These are phyloP conservation scores for Fusarium caatingaense DNA, from an alignment of 2,329 filamentous ascomycete genomes.

Conservation along the genomic window DNA sequence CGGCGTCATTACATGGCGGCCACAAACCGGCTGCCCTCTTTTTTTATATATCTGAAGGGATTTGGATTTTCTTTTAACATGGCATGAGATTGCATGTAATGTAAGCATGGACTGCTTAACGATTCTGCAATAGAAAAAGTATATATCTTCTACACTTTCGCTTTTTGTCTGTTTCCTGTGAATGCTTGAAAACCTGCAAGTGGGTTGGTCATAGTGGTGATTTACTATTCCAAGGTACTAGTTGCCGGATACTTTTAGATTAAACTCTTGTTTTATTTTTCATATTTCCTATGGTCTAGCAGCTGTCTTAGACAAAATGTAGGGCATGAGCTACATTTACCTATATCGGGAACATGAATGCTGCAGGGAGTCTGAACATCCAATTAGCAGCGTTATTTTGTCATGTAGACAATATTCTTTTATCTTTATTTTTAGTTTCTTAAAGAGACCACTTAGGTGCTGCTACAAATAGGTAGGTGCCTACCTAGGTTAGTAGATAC, in stretches of 20 bases:
- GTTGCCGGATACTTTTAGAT: background rate
- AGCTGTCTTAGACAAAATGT: background rate
- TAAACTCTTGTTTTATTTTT: background rate
- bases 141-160: conserved; percentile 33
- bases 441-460: background rate
- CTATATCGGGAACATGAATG: background rate
- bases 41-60: conserved; percentile 30
- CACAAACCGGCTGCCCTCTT: conserved; percentile 43
- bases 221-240: background rate
- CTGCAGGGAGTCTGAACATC: background rate
- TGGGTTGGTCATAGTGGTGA: background rate
- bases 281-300: background rate
- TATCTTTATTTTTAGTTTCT: too few relatives aligned
- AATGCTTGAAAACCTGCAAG: background rate
- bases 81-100: conserved; percentile 46
- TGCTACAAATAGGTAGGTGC: background rate
- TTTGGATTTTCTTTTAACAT: conserved; percentile 28
- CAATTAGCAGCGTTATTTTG: background rate
- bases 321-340: too few relatives aligned
- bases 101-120: conserved; percentile 42
- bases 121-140: conserved; percentile 46
- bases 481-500: too few relatives aligned
- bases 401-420: background rate
- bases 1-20: conserved; percentile 47
- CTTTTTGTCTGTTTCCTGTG: background rate